phyloP scores from a whole-genome alignment of 1,284 basidiomycete species.

The Irpex sp. region DNA sequence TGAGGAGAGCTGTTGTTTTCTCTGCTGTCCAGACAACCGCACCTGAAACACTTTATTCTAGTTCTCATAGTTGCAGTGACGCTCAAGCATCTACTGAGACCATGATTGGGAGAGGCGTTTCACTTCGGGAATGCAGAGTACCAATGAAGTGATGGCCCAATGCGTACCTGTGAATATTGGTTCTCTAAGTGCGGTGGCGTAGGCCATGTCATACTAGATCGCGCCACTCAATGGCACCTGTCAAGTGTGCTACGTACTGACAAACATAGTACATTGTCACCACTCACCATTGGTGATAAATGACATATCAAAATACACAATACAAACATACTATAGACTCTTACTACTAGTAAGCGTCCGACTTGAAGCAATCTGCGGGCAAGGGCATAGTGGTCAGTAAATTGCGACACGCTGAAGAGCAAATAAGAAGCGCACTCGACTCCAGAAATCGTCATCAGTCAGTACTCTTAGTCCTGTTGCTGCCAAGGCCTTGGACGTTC shows the following conservation, averaged over 20 bases:
- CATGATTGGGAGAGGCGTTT: no score
- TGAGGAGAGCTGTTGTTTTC: no score
- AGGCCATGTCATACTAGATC: background rate
- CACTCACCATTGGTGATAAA: background rate
- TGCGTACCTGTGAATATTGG: no score
- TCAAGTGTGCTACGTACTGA: background rate
- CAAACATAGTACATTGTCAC: no score
- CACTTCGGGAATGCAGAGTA: no score
- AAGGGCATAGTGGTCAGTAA: background rate
- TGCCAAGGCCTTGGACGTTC: conserved; percentile 57
- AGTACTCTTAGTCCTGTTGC: conserved; percentile 53
- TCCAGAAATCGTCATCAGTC: conserved; percentile 45
- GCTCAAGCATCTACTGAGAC: no score
- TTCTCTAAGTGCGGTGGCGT: no score
- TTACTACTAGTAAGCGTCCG: background rate
- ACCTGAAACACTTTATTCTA: no score
- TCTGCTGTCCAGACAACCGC: no score
- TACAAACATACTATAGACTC: background rate
- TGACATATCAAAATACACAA: background rate
- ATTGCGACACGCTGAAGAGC: background rate
- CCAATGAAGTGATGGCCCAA: no score
- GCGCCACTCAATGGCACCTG: background rate
- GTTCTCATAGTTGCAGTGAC: no score
- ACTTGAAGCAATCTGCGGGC: background rate
- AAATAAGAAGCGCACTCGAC: conserved; percentile 26